phyloP scores from a whole-genome alignment of 345 rosid species.

The Tarenaya hassleriana region DNA sequence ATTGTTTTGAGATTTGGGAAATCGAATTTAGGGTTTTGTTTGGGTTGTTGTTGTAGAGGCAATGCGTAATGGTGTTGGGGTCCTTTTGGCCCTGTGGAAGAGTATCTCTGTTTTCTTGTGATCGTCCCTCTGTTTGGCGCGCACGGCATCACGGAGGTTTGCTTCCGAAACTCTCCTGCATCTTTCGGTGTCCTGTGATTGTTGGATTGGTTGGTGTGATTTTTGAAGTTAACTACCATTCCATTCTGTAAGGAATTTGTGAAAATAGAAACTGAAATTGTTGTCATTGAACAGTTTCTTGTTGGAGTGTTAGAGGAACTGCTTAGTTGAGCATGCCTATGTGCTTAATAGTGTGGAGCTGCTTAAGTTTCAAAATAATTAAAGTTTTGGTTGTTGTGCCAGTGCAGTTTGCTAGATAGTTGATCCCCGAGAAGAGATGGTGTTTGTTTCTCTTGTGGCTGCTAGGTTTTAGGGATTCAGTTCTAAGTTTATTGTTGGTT shows the following conservation, averaged over 20 bases:
- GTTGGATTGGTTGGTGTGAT: too few species aligned
- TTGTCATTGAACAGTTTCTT: background rate
- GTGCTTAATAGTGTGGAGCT: too few species aligned
- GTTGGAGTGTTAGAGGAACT: too few species aligned
- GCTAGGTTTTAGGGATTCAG: background rate
- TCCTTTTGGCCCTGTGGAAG: conserved; percentile 1
- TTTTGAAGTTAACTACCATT: conserved; percentile 4
- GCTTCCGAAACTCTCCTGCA: conserved; percentile 12
- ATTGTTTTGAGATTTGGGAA: conserved; percentile 5
- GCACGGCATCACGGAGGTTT: conserved; percentile 13
- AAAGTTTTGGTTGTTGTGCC: too few species aligned
- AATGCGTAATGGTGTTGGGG: conserved; percentile 24
- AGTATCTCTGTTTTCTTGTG: conserved; percentile 12
- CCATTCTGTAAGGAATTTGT: conserved; percentile 1
- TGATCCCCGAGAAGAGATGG: background rate
- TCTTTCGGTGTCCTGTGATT: background rate
- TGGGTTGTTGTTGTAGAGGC: conserved; percentile 25
- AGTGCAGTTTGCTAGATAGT: too few species aligned
- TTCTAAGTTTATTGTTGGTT: conserved; percentile 2
- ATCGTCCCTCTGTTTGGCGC: conserved; percentile 14
- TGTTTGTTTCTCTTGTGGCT: background rate
- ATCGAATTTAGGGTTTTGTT: conserved; percentile 41
- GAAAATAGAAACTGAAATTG: background rate
- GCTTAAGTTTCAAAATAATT: too few species aligned
- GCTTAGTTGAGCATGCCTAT: too few species aligned